A percentile compares a stretch with the other conserved stretches of the same genome.
Conservation (phyloP, 495 filamentous ascomycete genomes). For the Penicillium paradoxum region DNA sequence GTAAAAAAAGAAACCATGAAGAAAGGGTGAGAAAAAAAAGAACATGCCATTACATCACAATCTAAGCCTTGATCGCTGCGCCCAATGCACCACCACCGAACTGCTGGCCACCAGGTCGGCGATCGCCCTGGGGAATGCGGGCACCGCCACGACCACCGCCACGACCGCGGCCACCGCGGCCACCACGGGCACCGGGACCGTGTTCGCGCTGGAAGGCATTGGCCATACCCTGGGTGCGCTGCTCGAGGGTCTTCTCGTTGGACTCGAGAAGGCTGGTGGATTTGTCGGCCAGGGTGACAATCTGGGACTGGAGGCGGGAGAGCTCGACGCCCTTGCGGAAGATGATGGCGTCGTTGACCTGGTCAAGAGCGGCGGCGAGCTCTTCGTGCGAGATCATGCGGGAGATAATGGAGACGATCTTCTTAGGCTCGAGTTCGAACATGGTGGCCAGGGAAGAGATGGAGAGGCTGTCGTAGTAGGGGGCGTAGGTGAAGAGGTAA, state of each 20-base stretch:
- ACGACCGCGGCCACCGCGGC: constrained; percentile 55
- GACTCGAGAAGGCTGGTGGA: constrained; percentile 90
- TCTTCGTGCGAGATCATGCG: constrained; percentile 99
- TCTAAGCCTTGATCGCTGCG: constrained; percentile 59
- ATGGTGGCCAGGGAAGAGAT: constrained; percentile 78
- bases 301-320: constrained; percentile 89
- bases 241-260: constrained; percentile 95
- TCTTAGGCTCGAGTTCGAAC: constrained; percentile 87
- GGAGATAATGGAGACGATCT: constrained; percentile 90
- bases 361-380: constrained; percentile 90
- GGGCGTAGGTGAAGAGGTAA: constrained; percentile 99
- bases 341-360: constrained; percentile 94
- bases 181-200: constrained; percentile 68
- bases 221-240: constrained; percentile 89
- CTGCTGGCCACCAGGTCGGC: constrained; percentile 55
- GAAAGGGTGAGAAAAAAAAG: constrained; percentile 14
- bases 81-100: constrained; percentile 62
- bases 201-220: constrained; percentile 91
- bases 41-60: constrained; percentile 41
- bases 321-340: constrained; percentile 99
- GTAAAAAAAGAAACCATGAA: constrained; percentile 11
- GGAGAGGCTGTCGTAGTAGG: constrained; percentile 96
- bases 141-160: constrained; percentile 68
- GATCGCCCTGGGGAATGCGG: constrained; percentile 42
- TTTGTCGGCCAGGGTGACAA: constrained; percentile 92